Conservation (phyloP, 139 green algal genomes). For the Tetradesmus obliquus region DNA sequence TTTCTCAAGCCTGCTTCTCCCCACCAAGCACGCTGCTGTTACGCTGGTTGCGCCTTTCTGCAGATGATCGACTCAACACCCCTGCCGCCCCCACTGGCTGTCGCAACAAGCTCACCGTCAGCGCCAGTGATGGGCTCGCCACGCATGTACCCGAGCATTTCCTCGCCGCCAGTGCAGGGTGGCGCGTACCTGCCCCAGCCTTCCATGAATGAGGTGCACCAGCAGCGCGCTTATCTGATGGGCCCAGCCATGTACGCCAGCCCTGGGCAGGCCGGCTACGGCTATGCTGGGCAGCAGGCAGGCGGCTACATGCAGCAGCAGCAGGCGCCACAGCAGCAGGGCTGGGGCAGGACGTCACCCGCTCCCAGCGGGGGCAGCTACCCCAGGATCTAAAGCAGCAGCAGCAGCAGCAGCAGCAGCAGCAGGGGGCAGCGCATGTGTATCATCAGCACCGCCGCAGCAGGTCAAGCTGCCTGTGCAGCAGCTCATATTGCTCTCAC, state of each 20-base stretch:
- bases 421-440: no score
- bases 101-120: not conserved
- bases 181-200: not conserved
- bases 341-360: slow-evolving; percentile 13
- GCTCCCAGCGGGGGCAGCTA: not conserved
- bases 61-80: not conserved
- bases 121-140: slow-evolving; percentile 6
- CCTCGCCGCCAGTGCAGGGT: not conserved
- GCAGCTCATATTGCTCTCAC: not conserved
- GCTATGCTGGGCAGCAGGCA: not conserved
- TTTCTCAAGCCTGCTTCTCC: not conserved
- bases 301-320: not conserved
- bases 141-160: slow-evolving; percentile 27
- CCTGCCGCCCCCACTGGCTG: slow-evolving; percentile 4
- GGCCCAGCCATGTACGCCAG: not conserved
- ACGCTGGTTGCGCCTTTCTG: not conserved
- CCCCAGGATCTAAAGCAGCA: not conserved
- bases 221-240: not conserved
- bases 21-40: slow-evolving; percentile 23
- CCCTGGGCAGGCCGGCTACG: not conserved
- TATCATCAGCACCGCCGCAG: no score
- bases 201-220: not conserved
- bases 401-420: not conserved
- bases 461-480: not conserved
- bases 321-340: not conserved